These are phyloP conservation scores for Groenewaldozyma auringiensis DNA, from an alignment of 1,139 yeast species.

Conservation along the genomic window DNA sequence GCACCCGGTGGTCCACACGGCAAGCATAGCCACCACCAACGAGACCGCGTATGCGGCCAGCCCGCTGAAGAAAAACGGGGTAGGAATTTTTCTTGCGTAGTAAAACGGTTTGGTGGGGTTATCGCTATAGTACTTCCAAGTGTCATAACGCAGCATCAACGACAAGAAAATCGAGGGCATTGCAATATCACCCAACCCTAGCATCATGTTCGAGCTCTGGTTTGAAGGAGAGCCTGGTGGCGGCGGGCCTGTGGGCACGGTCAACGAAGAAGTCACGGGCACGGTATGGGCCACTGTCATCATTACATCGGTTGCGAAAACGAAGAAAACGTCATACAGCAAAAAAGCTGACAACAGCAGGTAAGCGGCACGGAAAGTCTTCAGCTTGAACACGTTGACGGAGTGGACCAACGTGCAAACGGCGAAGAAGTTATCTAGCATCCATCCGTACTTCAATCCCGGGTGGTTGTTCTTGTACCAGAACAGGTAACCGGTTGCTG, in stretches of 20 bases:
- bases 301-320: conserved; percentile 58
- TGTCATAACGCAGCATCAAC: conserved; percentile 46
- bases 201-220: conserved; percentile 30
- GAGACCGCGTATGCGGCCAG: conserved; percentile 42
- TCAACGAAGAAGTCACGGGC: conserved; percentile 28
- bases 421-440: conserved; percentile 24
- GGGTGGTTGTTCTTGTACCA: neutral
- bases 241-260: neutral
- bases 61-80: conserved; percentile 42
- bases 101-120: conserved; percentile 31
- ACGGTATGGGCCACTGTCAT: conserved; percentile 49
- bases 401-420: conserved; percentile 12
- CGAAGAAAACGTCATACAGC: conserved; percentile 59
- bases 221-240: conserved; percentile 27
- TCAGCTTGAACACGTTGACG: conserved; percentile 28
- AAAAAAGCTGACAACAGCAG: conserved; percentile 45
- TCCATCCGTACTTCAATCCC: conserved; percentile 27
- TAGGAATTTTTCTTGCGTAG: conserved; percentile 34
- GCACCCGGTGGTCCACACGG: conserved; percentile 33
- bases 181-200: conserved; percentile 57
- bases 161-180: conserved; percentile 49
- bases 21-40: conserved; percentile 37
- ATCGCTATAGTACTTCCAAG: conserved; percentile 33
- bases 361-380: conserved; percentile 40
- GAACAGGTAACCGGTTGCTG: conserved; percentile 19